These are phyloP conservation scores for Chlamydomonas sp. DNA, from an alignment of 139 green algal species.

Conservation along the genomic window DNA sequence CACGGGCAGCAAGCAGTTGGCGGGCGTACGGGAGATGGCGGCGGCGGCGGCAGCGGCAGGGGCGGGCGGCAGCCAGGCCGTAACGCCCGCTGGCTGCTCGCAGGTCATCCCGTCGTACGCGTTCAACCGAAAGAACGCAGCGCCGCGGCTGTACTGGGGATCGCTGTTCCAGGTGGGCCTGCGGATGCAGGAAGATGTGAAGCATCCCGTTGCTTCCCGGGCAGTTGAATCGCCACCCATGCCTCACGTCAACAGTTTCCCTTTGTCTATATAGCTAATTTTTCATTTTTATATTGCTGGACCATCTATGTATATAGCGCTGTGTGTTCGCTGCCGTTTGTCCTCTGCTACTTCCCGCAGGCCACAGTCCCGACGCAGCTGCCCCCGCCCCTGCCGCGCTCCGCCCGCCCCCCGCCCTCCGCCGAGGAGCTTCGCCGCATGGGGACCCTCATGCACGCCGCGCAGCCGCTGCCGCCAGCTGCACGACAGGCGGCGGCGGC, in stretches of 20 bases:
- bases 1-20: no score
- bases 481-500: no score
- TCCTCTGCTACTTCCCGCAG: neutral
- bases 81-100: no score
- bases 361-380: neutral
- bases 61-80: no score
- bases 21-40: neutral
- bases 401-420: neutral
- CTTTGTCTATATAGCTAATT: no score
- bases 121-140: neutral
- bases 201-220: no score
- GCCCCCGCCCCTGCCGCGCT: neutral
- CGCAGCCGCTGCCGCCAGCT: neutral
- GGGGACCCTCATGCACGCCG: neutral
- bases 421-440: neutral
- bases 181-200: neutral
- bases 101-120: conserved; percentile 3
- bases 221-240: no score
- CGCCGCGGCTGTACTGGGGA: conserved; percentile 31
- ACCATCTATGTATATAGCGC: no score
- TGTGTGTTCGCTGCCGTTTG: no score
- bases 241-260: no score
- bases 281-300: no score
- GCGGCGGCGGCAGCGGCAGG: neutral
- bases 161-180: conserved; percentile 9